Base-by-base conservation (phyloP, 352 stramenopile species). In the Discostella stelligera region DNA sequence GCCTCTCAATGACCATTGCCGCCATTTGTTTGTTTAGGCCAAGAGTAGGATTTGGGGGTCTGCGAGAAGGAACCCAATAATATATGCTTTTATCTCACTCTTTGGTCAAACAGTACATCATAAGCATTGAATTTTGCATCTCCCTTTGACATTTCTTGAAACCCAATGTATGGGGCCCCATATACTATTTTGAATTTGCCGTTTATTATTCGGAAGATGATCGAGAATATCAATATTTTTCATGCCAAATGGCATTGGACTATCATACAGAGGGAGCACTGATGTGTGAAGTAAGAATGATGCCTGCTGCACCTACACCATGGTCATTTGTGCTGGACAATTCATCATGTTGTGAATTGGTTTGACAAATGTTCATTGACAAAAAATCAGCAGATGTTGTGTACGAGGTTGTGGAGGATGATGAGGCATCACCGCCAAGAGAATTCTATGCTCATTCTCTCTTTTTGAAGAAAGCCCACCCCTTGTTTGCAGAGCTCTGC, bases 281-380 rank as follows among this genome's bases (percentile, higher is more conserved):
- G 52, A 16, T 60, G 21, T 44, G 27, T 41, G 52, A 60, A 32
- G 52, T 60, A n/a, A 27, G 21, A 41, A 60, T 41, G 21, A 60
- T 20, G 32, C 21, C 32, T 5, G 21, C n/a, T 32, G 18, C 27
- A 60, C 11, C 37, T 44, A 13, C 11, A 44, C 37, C 37, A 44
- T 10, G 37, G 37, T 10, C 11, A 44, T 10, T 44, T 44, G 2
- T 44, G 11, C 37, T 8, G 11, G 11, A 14, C 1, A 44, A 44
- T 44, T 1, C 37, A 44, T 44, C 37, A 44, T 10, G 3, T 44
- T 44, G 37, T 14, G 37, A 10, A 44, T 13, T 8, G 37, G 13
- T 44, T 41, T 8, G 13, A 44, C 37, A 44, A 14, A 14, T 44
- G 7, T 44, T 44, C 37, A 44, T 44, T 3, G 37, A 44, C 13